Base-by-base conservation (phyloP, 495 filamentous ascomycete genomes). In the Penicillium argentinense region DNA sequence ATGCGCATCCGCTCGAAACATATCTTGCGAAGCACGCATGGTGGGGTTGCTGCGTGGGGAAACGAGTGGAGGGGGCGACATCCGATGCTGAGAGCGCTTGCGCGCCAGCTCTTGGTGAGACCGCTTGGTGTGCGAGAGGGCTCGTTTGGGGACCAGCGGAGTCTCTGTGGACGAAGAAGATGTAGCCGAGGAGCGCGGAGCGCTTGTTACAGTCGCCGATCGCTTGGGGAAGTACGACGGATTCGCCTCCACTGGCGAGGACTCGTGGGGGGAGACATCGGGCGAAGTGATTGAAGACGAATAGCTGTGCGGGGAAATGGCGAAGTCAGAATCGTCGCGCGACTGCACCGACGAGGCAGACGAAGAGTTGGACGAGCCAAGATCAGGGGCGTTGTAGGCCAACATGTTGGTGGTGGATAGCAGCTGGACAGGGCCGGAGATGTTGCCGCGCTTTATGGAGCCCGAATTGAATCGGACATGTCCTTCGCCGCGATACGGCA, bases 381-480 rank as follows among this genome's bases (percentile, higher is more conserved):
- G 77, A 62, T 90, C 85, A 19, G 93, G 95, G 9, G 93, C 91
- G 58, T 91, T 91, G 76, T 93, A 96, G 13, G 88, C 87, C 13
- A 96, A 84, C 83, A 91, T 89, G 64, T 97, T 98, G 47, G 95
- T 97, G 3, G 95, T 96, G 14, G 92, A 95, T 21, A 96, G 68
- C 33, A 98, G 75, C 64, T 88, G 84, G 36, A 97, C 76, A 2
- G 93, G 93, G 9, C 77, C 80, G 14, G 93, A 98, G 59, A 98
- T 98, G 71, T 93, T 75, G 54, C 66, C 68, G 27, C 76, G 75
- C 39, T 75, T 74, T 56, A 79, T 75, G 12, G 65, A 67, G 28
- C 71, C 75, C 16, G 75, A 57, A 23, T 66, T 64, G 43, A 72
- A 76, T 52, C 74, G 73, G 38, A 68, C 53, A 44, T 74, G 74